These are phyloP conservation scores for Blakeslea trispora DNA, from an alignment of 371 early-diverging fungal genomes.

Conservation along the genomic window DNA sequence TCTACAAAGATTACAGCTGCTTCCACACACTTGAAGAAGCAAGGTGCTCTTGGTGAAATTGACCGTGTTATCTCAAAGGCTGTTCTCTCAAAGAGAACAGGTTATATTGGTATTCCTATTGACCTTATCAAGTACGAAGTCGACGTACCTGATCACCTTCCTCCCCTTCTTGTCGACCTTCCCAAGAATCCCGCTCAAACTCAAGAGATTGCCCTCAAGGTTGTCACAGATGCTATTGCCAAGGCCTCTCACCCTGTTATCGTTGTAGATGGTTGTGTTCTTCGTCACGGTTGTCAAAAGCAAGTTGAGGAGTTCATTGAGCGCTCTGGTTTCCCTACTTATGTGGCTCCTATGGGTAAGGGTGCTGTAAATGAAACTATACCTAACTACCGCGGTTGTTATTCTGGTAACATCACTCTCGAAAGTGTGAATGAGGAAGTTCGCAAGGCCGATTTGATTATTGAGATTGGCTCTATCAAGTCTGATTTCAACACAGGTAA, in stretches of 20 bases:
- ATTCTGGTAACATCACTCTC: constrained; percentile 39
- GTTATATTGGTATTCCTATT: constrained; percentile 54
- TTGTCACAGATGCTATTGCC: constrained; percentile 32
- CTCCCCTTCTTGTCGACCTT: constrained; percentile 21
- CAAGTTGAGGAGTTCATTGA: constrained; percentile 36
- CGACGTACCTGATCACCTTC: constrained; percentile 20
- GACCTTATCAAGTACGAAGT: constrained; percentile 45
- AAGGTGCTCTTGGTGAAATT: constrained; percentile 42
- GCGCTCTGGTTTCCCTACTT: constrained; percentile 44
- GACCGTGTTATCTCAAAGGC: constrained; percentile 39
- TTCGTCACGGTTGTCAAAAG: constrained; percentile 34
- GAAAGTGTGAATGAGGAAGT: constrained; percentile 37
- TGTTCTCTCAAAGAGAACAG: constrained; percentile 34
- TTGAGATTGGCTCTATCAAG: constrained; percentile 49
- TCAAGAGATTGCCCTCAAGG: constrained; percentile 32
- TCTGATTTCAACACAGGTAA: constrained; percentile 61
- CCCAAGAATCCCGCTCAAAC: constrained; percentile 35
- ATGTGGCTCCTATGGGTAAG: constrained; percentile 55
- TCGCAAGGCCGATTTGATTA: constrained; percentile 41
- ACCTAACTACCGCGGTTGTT: constrained; percentile 45
- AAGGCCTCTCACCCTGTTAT: constrained; percentile 45
- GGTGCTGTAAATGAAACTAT: constrained; percentile 40
- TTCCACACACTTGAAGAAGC: constrained; percentile 32
- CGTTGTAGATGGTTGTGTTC: constrained; percentile 50
- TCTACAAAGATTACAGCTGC: constrained; percentile 44